Evolutionary conservation across 768 basidiomycete genomes (phyloP), one percentile per base, ranked within the genome.

Genomic region (Pholiota molesta): DNA sequence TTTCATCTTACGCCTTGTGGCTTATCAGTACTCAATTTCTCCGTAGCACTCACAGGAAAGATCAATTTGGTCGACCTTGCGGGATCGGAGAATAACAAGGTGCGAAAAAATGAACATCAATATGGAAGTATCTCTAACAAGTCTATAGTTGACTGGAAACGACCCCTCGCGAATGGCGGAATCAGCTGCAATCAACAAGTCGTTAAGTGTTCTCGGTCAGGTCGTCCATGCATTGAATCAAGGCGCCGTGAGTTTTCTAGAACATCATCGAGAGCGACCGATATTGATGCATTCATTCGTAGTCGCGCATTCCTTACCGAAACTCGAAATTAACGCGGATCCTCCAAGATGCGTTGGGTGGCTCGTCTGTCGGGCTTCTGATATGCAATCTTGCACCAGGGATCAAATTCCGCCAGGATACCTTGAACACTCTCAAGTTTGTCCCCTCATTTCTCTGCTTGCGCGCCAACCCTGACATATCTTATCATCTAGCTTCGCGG

Each of bases 61-160:
- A 88, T 95, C 59, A 92, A 92, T 65, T 83, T 95, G 9, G 92
- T 95, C 11, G 94, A 96, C 75, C 82, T 96, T 28, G 94, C 94
- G 17, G 94, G 94, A 28, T 94, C 91, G 0, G 94, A 96, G 76
- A 95, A 95, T 69, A 95, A 95, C 73, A 95, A 92, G 75, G 87
- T 87, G 39, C 17, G 72, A 17, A 17, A 16, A 42, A 8, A 4
- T 52, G 28, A n/a, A 45, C 23, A 26, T 35, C 7, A 14, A 29
- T 37, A 2, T 21, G 33, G 56, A 21, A 49, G 11, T 42, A 55
- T 37, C 26, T 55, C 33, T 39, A 57, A 19, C 39, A 57, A 10
- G 37, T 53, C 0, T 59, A 19, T 64, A 88, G 81, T 80, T 91
- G 28, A 95, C 95, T 4, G 94, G 94, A 5, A 95, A 95, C 66